phyloP scores from a whole-genome alignment of 768 basidiomycete genomes.

The Serendipita sp. region DNA sequence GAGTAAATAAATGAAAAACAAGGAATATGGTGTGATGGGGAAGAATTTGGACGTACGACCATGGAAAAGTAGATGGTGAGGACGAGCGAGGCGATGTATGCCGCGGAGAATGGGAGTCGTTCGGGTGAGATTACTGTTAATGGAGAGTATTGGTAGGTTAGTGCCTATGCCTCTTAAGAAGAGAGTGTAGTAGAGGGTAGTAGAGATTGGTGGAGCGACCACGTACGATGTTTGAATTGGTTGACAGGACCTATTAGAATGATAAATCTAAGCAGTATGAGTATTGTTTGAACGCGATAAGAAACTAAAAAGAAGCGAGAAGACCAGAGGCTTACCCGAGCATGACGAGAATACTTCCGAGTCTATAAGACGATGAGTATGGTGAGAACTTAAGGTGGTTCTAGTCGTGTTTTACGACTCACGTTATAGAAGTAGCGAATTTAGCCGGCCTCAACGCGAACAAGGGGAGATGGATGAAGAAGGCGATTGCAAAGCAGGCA shows the following conservation, averaged over 20 bases:
- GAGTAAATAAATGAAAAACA: background rate
- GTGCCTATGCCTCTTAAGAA: no score
- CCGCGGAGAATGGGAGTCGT: slow-evolving; percentile 31
- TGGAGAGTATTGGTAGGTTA: background rate
- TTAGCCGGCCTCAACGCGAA: slow-evolving; percentile 67
- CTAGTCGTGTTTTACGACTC: no score
- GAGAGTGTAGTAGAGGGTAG: no score
- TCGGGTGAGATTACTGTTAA: slow-evolving; percentile 15
- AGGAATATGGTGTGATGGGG: background rate
- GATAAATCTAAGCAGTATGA: background rate
- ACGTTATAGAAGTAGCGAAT: slow-evolving; percentile 83
- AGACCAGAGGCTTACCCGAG: slow-evolving; percentile 55
- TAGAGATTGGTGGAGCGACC: slow-evolving; percentile 11
- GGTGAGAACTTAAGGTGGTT: slow-evolving; percentile 9
- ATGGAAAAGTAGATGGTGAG: slow-evolving; percentile 87
- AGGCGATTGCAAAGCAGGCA: slow-evolving; percentile 87
- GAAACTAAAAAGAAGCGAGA: no score
- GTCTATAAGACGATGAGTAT: slow-evolving; percentile 25
- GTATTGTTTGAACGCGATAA: background rate
- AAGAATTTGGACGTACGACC: slow-evolving; percentile 38
- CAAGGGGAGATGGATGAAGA: slow-evolving; percentile 55
- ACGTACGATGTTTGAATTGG: slow-evolving; percentile 61
- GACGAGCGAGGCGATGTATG: slow-evolving; percentile 71
- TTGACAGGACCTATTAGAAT: slow-evolving; percentile 74
- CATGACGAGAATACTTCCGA: slow-evolving; percentile 91